These are phyloP conservation scores for Leccinum truebloodii DNA, from an alignment of 768 basidiomycete species.

Conservation along the genomic window DNA sequence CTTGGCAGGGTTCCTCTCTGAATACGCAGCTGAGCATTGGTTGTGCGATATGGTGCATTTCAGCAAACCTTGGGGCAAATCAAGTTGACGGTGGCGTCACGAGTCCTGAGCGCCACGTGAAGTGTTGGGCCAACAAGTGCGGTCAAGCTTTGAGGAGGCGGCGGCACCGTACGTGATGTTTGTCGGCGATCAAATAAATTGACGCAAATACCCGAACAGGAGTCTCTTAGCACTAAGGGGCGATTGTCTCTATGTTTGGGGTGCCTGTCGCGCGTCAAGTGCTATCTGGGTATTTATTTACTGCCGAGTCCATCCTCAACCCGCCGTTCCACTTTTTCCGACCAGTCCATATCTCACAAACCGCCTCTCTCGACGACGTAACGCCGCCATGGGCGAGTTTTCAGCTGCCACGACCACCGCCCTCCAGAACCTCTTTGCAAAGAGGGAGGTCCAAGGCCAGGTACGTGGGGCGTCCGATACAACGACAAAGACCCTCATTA, in stretches of 20 bases:
- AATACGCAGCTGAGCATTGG: background rate
- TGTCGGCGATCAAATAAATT: background rate
- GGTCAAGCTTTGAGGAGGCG: no score
- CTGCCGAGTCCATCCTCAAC: background rate
- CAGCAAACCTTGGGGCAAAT: no score
- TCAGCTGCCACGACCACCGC: slow-evolving; percentile 43
- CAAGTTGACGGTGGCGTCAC: background rate
- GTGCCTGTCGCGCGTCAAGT: background rate
- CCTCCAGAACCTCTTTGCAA: slow-evolving; percentile 14
- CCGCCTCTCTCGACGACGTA: background rate
- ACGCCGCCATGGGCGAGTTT: slow-evolving; percentile 40
- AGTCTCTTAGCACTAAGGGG: background rate
- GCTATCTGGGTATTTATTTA: background rate
- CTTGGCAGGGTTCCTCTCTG: background rate
- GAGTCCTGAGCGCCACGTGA: background rate
- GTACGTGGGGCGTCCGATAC: slow-evolving; percentile 13
- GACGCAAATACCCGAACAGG: background rate
- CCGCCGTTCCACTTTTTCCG: background rate
- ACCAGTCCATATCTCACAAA: background rate
- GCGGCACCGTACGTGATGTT: background rate
- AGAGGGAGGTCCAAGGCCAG: slow-evolving; percentile 31
- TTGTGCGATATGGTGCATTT: no score
- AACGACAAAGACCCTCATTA: background rate
- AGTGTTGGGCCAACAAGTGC: no score
- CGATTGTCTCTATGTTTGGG: background rate